phyloP scores from a whole-genome alignment of 805 yeast genomes.

The Metschnikowia borealis region DNA sequence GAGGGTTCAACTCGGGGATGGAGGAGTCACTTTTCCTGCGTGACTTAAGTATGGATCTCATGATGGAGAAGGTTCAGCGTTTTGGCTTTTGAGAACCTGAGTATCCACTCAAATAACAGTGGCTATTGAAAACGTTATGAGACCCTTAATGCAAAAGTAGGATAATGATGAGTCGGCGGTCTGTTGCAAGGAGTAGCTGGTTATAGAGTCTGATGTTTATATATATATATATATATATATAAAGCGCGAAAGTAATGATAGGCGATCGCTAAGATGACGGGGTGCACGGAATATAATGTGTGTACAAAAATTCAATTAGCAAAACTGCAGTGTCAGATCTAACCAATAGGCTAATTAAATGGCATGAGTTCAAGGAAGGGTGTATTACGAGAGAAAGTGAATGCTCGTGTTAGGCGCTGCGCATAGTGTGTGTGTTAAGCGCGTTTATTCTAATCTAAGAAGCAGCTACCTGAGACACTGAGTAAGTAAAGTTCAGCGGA shows the following conservation, averaged over 20 bases:
- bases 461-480: too few species aligned
- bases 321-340: not conserved
- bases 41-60: conserved; percentile 19
- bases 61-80: not conserved
- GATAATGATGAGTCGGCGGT: not conserved
- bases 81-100: not conserved
- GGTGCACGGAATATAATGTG: not conserved
- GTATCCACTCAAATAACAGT: not conserved
- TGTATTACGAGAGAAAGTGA: not conserved
- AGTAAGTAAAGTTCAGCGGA: not conserved
- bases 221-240: not conserved
- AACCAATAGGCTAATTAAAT: not conserved
- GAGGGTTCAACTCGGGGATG: conserved; percentile 12
- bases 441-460: not conserved
- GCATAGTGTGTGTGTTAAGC: not conserved
- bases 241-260: not conserved
- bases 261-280: not conserved
- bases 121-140: not conserved
- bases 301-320: not conserved
- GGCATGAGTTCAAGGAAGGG: not conserved
- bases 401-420: not conserved
- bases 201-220: not conserved
- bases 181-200: not conserved
- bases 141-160: not conserved
- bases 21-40: conserved; percentile 18